phyloP scores from a whole-genome alignment of 306 rosid species.

The Prunus padus region DNA sequence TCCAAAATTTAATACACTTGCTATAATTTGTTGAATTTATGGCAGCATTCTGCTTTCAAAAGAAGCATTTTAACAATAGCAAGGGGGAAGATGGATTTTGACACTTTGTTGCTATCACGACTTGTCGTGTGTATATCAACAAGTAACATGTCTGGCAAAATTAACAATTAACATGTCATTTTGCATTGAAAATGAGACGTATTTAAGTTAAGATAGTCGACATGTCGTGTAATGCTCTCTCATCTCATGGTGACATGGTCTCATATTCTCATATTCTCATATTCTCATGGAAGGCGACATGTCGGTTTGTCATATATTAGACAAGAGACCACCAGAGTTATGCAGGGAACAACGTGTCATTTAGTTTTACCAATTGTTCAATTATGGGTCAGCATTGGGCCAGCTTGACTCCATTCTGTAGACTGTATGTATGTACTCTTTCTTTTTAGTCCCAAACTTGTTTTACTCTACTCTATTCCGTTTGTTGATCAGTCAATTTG shows the following conservation, averaged over 20 bases:
- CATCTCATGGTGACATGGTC: not conserved
- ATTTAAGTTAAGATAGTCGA: not conserved
- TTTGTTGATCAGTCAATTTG: not conserved
- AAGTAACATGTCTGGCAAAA: not conserved
- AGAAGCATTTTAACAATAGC: not conserved
- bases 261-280: not conserved
- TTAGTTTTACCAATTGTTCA: not conserved
- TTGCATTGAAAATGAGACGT: not conserved
- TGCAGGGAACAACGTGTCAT: not conserved
- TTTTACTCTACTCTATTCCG: not conserved
- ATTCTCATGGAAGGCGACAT: not conserved
- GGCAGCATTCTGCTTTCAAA: not conserved
- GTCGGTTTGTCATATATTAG: not conserved
- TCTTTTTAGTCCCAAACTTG: not conserved
- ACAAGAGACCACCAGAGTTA: not conserved
- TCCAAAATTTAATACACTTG: no score
- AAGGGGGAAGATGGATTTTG: not conserved
- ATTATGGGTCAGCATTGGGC: not conserved
- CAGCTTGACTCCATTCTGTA: not conserved
- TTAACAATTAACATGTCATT: not conserved
- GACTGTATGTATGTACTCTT: no score
- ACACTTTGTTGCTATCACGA: not conserved
- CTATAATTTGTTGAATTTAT: no score
- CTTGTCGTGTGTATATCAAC: not conserved
- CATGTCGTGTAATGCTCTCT: conserved; percentile 1